Base-by-base conservation (phyloP, 2,329 filamentous ascomycete species). In the Capronia americana region DNA sequence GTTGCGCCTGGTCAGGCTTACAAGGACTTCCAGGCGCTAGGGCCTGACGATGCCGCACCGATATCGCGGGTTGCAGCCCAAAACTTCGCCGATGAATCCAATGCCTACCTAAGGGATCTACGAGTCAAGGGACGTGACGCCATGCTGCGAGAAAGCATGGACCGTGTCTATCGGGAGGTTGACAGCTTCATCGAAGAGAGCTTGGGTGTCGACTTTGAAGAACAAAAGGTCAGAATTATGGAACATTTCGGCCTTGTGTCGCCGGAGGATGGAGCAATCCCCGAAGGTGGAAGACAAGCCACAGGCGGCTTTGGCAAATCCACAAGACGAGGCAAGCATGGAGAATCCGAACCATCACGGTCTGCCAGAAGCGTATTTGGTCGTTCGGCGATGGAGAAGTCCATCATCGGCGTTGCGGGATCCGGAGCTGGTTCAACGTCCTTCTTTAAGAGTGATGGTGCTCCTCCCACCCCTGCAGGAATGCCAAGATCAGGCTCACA, bases 121-220 rank as follows among this genome's bases (percentile, higher is more conserved):
- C 92, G 96, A 78, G 92, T 92, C 56, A 94, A 96, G 79, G 96
- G 93, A 20, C 95, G 93, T 3, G 84, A 96, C 64, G 92, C 91
- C 75, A 93, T 97, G 87, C 93, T 97, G 73, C 87, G 91, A 38
- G 93, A 97, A 76, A 92, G 92, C n/a, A 83, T 98, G 68, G 90
- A 94, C 74, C 88, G 93, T 74, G 95, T 93, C 3, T 90, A 94
- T 67, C 88, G 89, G 63, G 95, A 98, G 75, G 98, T 99, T 76
- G 93, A 99, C 77, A 86, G 87, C 67, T 98, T 97, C 77, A 84
- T 99, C 63, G 93, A 98, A 77, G 93, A 97, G 74, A 96, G 96
- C 75, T 89, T 98, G 57, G 92, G 93, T 32, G 90, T 96, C 82
- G 93, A 98, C 77, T 98, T 95, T 93, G 93, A 97, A 73, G 90